A percentile compares a stretch with the other conserved stretches of the same genome.
phyloP scores from a whole-genome alignment of 768 basidiomycete species.

The Agaricus subrufescens region DNA sequence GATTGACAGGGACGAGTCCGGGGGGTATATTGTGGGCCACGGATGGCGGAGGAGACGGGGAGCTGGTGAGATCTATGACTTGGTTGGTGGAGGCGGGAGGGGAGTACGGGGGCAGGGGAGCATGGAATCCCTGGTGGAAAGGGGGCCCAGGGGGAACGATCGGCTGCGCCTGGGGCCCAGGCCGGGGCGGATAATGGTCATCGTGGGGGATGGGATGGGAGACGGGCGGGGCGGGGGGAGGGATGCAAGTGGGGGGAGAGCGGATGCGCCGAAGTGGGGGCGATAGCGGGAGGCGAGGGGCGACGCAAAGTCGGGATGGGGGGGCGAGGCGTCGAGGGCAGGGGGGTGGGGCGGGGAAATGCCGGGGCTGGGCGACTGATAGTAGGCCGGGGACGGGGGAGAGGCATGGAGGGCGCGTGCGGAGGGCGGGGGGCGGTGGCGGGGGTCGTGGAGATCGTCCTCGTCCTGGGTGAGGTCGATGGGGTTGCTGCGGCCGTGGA shows the following conservation, averaged over 20 bases:
- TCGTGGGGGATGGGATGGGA: slow-evolving; percentile 16
- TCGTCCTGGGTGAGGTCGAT: slow-evolving; percentile 75
- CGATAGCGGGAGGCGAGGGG: slow-evolving; percentile 33
- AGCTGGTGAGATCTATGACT: slow-evolving; percentile 73
- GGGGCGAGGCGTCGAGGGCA: neutral
- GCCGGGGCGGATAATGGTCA: slow-evolving; percentile 17
- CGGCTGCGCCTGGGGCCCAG: slow-evolving; percentile 20
- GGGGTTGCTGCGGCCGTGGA: slow-evolving; percentile 33
- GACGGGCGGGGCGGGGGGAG: slow-evolving; percentile 22
- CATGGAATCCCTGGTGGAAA: slow-evolving; percentile 16
- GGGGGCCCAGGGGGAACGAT: slow-evolving; percentile 17
- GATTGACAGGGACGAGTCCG: slow-evolving; percentile 33
- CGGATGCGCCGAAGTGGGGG: slow-evolving; percentile 47
- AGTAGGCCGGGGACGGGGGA: neutral
- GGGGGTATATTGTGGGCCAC: slow-evolving; percentile 21
- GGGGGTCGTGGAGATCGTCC: slow-evolving; percentile 40
- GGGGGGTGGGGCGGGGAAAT: neutral
- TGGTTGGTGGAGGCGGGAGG: slow-evolving; percentile 34
- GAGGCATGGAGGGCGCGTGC: slow-evolving; percentile 2
- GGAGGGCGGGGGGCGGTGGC: slow-evolving; percentile 6
- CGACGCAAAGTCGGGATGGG: neutral
- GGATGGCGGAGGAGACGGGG: slow-evolving; percentile 49
- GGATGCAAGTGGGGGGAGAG: slow-evolving; percentile 16
- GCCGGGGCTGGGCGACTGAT: neutral
- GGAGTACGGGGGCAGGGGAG: slow-evolving; percentile 9